Evolutionary conservation across 805 yeast genomes (phyloP).

Genomic region (Ogataea trehalophila): DNA sequence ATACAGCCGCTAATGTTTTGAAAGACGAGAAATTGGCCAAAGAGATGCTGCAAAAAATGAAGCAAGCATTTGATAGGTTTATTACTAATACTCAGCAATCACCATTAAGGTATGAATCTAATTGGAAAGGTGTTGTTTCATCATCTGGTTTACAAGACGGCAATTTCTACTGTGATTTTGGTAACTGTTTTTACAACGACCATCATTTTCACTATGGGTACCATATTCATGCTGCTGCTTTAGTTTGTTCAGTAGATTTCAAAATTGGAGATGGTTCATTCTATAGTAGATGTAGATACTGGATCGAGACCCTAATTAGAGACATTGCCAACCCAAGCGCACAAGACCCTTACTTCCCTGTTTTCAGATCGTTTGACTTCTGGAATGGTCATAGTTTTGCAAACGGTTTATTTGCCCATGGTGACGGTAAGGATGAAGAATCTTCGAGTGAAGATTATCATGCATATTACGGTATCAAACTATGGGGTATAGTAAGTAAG

Average conservation of each 20-base stretch:
- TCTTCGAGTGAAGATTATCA: conserved; percentile 69
- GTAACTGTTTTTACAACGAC: conserved; percentile 75
- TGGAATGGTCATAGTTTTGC: conserved; percentile 75
- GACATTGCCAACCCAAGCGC: conserved; percentile 63
- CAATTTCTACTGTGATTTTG: conserved; percentile 47
- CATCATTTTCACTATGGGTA: conserved; percentile 89
- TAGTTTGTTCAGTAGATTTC: conserved; percentile 62
- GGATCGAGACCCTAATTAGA: conserved; percentile 58
- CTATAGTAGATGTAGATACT: conserved; percentile 42
- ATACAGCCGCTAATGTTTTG: conserved; percentile 64
- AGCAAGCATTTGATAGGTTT: conserved; percentile 66
- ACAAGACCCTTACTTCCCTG: conserved; percentile 55
- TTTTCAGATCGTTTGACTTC: conserved; percentile 64
- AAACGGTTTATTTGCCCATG: conserved; percentile 55
- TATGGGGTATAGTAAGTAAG: conserved; percentile 60
- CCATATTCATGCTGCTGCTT: conserved; percentile 77
- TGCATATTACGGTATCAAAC: conserved; percentile 61
- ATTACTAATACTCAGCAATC: conserved; percentile 60
- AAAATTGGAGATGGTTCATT: conserved; percentile 46
- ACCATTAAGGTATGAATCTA: conserved; percentile 74
- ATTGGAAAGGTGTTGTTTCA: conserved; percentile 76
- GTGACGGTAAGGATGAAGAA: conserved; percentile 71
- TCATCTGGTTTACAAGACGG: conserved; percentile 45
- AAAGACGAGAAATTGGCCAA: conserved; percentile 49
- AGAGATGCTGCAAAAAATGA: conserved; percentile 50